These are phyloP conservation scores for Penicillium verhagenii DNA, from an alignment of 495 filamentous ascomycete genomes.

Conservation along the genomic window DNA sequence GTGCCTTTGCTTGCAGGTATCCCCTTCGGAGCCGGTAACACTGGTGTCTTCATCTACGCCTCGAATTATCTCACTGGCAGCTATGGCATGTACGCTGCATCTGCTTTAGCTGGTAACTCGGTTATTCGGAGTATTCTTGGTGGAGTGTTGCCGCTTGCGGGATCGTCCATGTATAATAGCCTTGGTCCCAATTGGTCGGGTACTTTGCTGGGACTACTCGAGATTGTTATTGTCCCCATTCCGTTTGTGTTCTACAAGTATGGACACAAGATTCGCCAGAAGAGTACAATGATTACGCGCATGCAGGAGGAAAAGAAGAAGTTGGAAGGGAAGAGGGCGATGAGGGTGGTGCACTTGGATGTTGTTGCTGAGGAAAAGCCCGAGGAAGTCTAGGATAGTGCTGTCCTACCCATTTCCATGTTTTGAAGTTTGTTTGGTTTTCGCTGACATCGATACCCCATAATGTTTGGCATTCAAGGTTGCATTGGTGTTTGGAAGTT, in stretches of 20 bases:
- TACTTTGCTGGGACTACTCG: conserved; percentile 68
- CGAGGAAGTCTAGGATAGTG: conserved; percentile 7
- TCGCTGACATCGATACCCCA: conserved; percentile 15
- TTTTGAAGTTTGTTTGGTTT: not conserved
- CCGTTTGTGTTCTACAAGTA: conserved; percentile 77
- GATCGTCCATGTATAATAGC: conserved; percentile 65
- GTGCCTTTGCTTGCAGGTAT: conserved; percentile 73
- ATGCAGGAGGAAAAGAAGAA: conserved; percentile 71
- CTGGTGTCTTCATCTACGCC: conserved; percentile 75
- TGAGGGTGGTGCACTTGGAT: conserved; percentile 5
- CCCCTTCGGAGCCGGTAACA: conserved; percentile 77
- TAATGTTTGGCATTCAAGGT: conserved; percentile 17
- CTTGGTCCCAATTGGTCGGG: conserved; percentile 78
- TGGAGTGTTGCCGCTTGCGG: conserved; percentile 71
- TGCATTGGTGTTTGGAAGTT: conserved; percentile 9
- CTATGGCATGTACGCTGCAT: conserved; percentile 78
- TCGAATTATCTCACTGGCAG: conserved; percentile 73
- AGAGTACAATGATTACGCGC: conserved; percentile 61
- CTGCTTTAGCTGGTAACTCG: conserved; percentile 73
- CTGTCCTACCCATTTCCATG: too few relatives aligned
- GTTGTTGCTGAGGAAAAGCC: conserved; percentile 16
- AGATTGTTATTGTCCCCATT: conserved; percentile 71
- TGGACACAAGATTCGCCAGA: conserved; percentile 64
- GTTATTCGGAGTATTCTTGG: conserved; percentile 68
- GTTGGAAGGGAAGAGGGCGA: conserved; percentile 48